phyloP scores from a whole-genome alignment of 352 stramenopile species.

The Halophytophthora batemanensis region DNA sequence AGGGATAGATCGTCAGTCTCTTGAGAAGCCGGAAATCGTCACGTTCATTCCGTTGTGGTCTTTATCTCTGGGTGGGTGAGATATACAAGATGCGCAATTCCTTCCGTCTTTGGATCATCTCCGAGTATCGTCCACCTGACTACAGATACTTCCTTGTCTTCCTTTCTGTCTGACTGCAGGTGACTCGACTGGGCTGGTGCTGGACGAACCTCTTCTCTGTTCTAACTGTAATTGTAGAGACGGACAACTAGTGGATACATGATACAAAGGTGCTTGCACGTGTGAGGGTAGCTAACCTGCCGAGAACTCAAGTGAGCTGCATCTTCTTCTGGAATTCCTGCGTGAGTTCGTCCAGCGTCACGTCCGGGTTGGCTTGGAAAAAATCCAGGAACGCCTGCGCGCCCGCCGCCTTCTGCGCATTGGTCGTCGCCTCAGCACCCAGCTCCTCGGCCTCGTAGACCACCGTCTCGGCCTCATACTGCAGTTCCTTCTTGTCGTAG shows the following conservation, averaged over 20 bases:
- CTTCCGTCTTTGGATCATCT: too few relatives aligned
- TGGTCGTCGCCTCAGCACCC: slow-evolving; percentile 4
- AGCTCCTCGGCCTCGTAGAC: slow-evolving; percentile 52
- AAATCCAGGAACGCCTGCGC: slow-evolving; percentile 73
- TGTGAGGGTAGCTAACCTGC: not conserved
- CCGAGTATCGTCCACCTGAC: too few relatives aligned
- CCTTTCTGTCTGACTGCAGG: too few relatives aligned
- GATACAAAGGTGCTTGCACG: slow-evolving; percentile 31
- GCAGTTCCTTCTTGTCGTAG: slow-evolving; percentile 79
- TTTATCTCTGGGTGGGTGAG: too few relatives aligned
- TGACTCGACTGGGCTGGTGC: too few relatives aligned
- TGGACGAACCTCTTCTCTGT: too few relatives aligned
- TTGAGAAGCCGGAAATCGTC: too few relatives aligned
- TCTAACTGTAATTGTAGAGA: too few relatives aligned
- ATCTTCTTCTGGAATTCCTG: slow-evolving; percentile 74
- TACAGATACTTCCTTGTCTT: too few relatives aligned
- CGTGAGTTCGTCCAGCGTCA: slow-evolving; percentile 65
- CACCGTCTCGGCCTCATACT: slow-evolving; percentile 59
- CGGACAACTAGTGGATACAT: slow-evolving; percentile 23
- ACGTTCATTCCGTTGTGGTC: too few relatives aligned
- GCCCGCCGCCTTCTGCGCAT: slow-evolving; percentile 28
- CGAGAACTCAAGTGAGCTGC: slow-evolving; percentile 45
- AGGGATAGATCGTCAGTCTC: not conserved
- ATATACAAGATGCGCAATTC: too few relatives aligned
- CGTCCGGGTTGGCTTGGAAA: slow-evolving; percentile 64